Evolutionary conservation across 2,329 filamentous ascomycete species (phyloP), one percentile per base, ranked within the genome.

Genomic region (Zalaria obscura): DNA sequence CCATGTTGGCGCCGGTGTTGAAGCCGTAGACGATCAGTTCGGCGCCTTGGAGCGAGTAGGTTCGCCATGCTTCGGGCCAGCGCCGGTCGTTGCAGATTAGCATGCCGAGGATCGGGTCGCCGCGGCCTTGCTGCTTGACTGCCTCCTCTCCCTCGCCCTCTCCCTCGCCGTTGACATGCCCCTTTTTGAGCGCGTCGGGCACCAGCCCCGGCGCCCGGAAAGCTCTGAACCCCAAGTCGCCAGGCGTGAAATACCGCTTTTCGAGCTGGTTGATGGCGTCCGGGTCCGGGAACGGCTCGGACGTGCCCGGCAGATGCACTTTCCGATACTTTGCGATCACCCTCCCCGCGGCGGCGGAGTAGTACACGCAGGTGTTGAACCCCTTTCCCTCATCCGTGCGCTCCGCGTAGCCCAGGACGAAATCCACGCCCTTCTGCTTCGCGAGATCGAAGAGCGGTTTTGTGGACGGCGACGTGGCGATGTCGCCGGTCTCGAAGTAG

Each of bases 41-140:
- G 3, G 63, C 62, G 5, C 69, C 69, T 48, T 73, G 68, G 5
- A 74, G 56, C 1, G 69, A 68, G 47, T 72, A 68, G 11, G 59
- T 59, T 29, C 71, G 55, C 70, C 71, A 75, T 0, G 63, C 65
- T 48, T 74, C 71, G 1, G 67, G 60, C 71, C 70, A 74, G 5
- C 70, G 59, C 4, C 69, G 55, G 52, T 73, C 70, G 48, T 73
- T 75, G 55, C 70, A 74, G 44, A 72, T 70, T 51, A 74, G 59
- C 68, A 73, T 72, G 5, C 71, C 59, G 27, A 73, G 38, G 36
- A 75, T 71, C 3, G 70, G 65, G 49, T 75, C 70, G 2, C 67
- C 66, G 42, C 60, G 61, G 5, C 58, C 56, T 5, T 39, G 36
- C 10, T 31, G 10, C 27, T 38, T 18, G 4, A 41, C 25, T 11